Base-by-base conservation (phyloP, 2,329 filamentous ascomycete genomes). In the Pseudopithomyces chartarum region DNA sequence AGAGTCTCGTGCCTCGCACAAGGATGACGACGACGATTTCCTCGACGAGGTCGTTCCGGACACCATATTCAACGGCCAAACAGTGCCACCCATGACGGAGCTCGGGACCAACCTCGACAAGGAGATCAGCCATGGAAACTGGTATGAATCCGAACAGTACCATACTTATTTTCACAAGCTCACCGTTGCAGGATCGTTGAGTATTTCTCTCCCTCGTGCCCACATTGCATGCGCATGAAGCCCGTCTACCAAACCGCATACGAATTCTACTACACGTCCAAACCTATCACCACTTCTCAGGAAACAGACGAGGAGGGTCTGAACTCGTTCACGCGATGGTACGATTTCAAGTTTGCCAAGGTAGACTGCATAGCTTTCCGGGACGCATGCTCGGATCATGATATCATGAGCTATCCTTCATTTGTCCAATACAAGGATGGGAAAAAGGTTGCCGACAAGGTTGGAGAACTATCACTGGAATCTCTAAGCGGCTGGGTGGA, bases 261-360 rank as follows among this genome's bases (percentile, higher is more conserved):
- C 82, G 95, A 99, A 79, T 97, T 88, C 77, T 99, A 97, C 80
- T 87, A 91, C 79, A 97, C 93, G 36, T 95, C 91, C 36, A 88
- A 92, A 67, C 89, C 90, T 15, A 79, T 88, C 48, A 77, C 81
- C 58, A 55, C 47, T 3, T 49, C 44, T 42, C 53, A 58, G 29
- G 53, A 58, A 6, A 44, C 7, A 39, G 53, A 80, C 50, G 77
- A 81, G 47, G 76, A 82, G 20, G 76, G 79, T 0, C 73, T 86
- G 40, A 88, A 88, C 69, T 84, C 84, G 4, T 97, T 97, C 70
- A 87, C 88, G 32, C 83, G 88, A 53, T 95, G 87, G 75, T 98
- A 98, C 78, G 87, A 94, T 76, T 94, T 97, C 76, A 87, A 90
- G 66, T 97, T 99, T 71, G 94, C 85, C 29, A 86, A 85, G 56